Base-by-base conservation (phyloP, 2,329 filamentous ascomycete genomes). In the Didymella exigua region DNA sequence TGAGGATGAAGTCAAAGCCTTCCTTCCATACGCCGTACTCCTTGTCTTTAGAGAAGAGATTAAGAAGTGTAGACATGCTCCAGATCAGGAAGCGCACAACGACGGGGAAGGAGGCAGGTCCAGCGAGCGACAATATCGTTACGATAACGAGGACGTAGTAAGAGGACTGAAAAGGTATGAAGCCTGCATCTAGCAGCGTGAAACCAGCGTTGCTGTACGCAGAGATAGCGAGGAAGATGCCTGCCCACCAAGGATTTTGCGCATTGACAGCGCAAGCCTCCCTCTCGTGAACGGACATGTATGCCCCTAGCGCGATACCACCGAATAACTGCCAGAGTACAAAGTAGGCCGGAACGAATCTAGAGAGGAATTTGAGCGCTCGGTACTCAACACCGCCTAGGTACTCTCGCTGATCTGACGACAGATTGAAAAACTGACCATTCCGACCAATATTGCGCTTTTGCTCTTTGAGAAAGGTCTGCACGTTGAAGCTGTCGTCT, bases 1-100 rank as follows among this genome's bases (percentile, higher is more conserved):
- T 64, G 31, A 64, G 55, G 19, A 62, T 64, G 24, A 64, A 64
- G 18, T 64, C 61, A 21, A 64, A 64, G 13, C 61, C 62, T 43
- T 61, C 60, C 49, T 59, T 65, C 62, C 62, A 65, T 13, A 65
- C 56, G 24, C 62, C 60, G 47, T 65, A 65, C 34, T 65, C 59
- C 44, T 62, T 59, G 30, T 56, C 31, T 41, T 59, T 54, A 16
- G 59, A 62, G 36, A 60, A 59, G n/a, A 62, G 42, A 40, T 62
- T 29, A 16, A 64, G 55, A 21, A 61, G 48, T 26, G 26, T 46
- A 9, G 61, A 64, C 60, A 64, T 64, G 19, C 44, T 57, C 61
- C 61, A 64, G 48, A 64, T 62, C 7, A 62, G 48, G 48, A 59
- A 61, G 18, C 61, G 59, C 19, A 64, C 45, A 34, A 64, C 52